Evolutionary conservation across 805 yeast genomes (phyloP), one percentile per base, ranked within the genome.

Genomic region (Scheffersomyces spartinae): DNA sequence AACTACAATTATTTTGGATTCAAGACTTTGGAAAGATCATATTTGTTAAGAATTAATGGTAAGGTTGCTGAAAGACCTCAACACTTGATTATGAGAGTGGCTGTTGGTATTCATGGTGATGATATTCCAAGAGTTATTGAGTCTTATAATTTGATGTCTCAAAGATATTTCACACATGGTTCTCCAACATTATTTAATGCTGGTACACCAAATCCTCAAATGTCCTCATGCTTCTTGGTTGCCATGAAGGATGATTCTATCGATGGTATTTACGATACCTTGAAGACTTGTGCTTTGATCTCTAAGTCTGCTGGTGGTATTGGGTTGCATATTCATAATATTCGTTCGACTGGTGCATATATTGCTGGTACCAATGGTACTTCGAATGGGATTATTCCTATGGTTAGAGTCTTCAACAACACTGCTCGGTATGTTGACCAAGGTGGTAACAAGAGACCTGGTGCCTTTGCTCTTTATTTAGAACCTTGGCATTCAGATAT

Each of bases 401-500:
- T 70, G 77, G 62, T 70, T 21, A 60, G 75, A 43, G 77, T 70
- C 14, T 70, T 70, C 54, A 70, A 70, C 49, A 69, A 68, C 44
- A 69, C 77, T 20, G 77, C 77, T 18, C 59, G 75, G 45, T 70
- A 70, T 40, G 77, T 70, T 22, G 77, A 70, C 41, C 77, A 70
- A 49, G 77, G 77, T 45, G 77, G 77, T 38, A 70, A 70, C 49
- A 70, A 70, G 51, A 55, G 77, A 47, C 77, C 77, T 9, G 77
- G 77, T 42, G 76, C 76, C 9, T 68, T 70, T 47, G 76, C 76
- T 12, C 47, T 70, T 27, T 70, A 70, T 47, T 44, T 69, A 26
- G 77, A 70, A 49, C 76, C 77, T 42, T 70, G 77, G 77, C 77
- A 70, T 43, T 51, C 73, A 6, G 76, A 70, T 44, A 60, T 70